phyloP scores from a whole-genome alignment of 148 eudicot genomes.

The Cornus florida region DNA sequence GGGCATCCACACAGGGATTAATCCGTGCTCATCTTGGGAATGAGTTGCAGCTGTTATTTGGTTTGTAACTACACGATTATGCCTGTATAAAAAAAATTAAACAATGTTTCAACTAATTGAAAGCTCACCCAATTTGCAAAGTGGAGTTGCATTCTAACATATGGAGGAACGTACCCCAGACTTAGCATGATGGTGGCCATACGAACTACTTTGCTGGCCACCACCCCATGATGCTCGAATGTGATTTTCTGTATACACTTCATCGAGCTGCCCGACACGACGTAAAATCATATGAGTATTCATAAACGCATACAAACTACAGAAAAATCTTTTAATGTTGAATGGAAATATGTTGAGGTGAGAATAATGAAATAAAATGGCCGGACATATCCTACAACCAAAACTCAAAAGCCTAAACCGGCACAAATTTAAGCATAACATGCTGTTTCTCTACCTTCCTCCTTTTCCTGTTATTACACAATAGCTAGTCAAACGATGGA shows the following conservation, averaged over 20 bases:
- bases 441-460: conserved; percentile 23
- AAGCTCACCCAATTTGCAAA: conserved; percentile 59
- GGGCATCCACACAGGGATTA: conserved; percentile 81
- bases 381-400: too few species aligned
- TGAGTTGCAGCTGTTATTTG: conserved; percentile 48
- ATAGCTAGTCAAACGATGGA: not conserved
- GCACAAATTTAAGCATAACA: not conserved
- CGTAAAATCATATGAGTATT: too few species aligned
- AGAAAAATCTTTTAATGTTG: too few species aligned
- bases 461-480: conserved; percentile 27
- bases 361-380: too few species aligned
- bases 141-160: conserved; percentile 61
- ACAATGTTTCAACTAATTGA: too few species aligned
- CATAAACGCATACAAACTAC: too few species aligned
- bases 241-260: conserved; percentile 55
- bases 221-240: conserved; percentile 57
- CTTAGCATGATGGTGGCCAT: conserved; percentile 53
- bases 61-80: conserved; percentile 44
- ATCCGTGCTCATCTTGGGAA: conserved; percentile 50
- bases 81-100: conserved; percentile 30
- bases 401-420: not conserved
- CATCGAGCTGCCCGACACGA: conserved; percentile 45
- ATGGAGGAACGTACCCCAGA: conserved; percentile 53
- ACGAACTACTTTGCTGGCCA: conserved; percentile 46
- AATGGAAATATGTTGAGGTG: too few species aligned